These are phyloP conservation scores for Neofusicoccum cordaticola DNA, from an alignment of 2,329 filamentous ascomycete genomes.

Conservation along the genomic window DNA sequence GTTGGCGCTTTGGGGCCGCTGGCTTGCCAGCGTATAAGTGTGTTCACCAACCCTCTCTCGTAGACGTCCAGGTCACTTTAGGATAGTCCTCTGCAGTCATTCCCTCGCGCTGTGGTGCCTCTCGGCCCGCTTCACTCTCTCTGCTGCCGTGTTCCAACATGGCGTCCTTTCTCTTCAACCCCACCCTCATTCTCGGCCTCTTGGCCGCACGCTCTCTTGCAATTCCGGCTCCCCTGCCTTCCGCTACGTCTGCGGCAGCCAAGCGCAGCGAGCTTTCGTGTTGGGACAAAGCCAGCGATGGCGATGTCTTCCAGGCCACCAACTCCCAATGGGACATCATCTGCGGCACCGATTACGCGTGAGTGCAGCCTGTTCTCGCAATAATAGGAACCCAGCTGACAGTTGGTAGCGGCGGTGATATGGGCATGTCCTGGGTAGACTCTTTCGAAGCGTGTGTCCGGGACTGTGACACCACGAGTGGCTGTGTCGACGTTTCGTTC, in stretches of 20 bases:
- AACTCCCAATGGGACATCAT: slow-evolving; percentile 3
- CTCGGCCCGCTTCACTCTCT: neutral
- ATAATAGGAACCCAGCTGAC: neutral
- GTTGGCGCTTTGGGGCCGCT: too few relatives aligned
- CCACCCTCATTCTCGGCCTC: slow-evolving; percentile 5
- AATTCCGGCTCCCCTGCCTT: neutral
- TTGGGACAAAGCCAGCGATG: neutral
- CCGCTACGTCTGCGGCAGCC: neutral
- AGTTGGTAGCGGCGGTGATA: slow-evolving; percentile 10
- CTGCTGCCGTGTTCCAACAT: neutral
- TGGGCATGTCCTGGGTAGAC: slow-evolving; percentile 4
- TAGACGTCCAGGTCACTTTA: neutral
- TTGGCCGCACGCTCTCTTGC: slow-evolving; percentile 1
- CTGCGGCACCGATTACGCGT: slow-evolving; percentile 1
- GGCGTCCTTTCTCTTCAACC: slow-evolving; percentile 8
- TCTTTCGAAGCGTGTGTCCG: slow-evolving; percentile 19
- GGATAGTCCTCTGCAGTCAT: neutral
- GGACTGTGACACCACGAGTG: slow-evolving; percentile 19
- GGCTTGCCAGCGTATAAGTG: neutral
- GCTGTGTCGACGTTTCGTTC: slow-evolving; percentile 21
- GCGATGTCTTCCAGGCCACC: neutral
- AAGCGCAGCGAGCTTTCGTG: neutral
- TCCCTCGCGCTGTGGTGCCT: neutral
- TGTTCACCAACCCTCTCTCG: neutral
- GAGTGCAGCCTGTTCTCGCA: neutral